Percentiles rank a stretch among this genome's conserved stretches.
phyloP scores from a whole-genome alignment of 140 eudicot genomes.

The Erigeron philadelphicus region DNA sequence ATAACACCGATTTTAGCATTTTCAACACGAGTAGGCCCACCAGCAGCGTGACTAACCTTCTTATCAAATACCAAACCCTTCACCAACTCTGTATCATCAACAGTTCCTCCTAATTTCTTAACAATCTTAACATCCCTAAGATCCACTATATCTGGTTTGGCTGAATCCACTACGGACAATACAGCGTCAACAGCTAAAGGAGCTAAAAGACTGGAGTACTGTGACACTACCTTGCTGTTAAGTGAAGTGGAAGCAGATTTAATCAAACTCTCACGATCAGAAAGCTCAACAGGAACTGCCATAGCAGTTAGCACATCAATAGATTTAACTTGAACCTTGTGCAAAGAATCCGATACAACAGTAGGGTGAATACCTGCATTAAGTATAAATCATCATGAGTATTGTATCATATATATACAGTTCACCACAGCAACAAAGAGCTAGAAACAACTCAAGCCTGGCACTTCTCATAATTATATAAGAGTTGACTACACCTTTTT shows the following conservation, averaged over 20 bases:
- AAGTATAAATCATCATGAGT: background rate
- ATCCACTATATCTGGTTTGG: background rate
- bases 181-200: constrained; percentile 8
- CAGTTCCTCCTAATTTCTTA: constrained; percentile 2
- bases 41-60: constrained; percentile 12
- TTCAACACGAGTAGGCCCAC: background rate
- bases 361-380: background rate
- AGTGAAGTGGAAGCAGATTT: background rate
- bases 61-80: constrained; percentile 5
- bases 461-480: too few species aligned
- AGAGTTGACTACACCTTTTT: too few species aligned
- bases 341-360: background rate
- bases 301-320: background rate
- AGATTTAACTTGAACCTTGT: background rate
- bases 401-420: background rate
- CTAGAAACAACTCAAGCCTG: background rate
- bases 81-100: constrained; percentile 7
- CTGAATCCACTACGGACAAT: background rate
- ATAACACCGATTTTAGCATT: background rate
- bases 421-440: background rate
- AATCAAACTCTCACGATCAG: background rate
- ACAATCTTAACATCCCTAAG: constrained; percentile 9
- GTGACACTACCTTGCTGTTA: constrained; percentile 5
- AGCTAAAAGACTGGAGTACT: background rate
- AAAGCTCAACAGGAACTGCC: constrained; percentile 10